Base-by-base conservation (phyloP, 169 alveolate genomes). In the Cryptosporidium bovis region DNA sequence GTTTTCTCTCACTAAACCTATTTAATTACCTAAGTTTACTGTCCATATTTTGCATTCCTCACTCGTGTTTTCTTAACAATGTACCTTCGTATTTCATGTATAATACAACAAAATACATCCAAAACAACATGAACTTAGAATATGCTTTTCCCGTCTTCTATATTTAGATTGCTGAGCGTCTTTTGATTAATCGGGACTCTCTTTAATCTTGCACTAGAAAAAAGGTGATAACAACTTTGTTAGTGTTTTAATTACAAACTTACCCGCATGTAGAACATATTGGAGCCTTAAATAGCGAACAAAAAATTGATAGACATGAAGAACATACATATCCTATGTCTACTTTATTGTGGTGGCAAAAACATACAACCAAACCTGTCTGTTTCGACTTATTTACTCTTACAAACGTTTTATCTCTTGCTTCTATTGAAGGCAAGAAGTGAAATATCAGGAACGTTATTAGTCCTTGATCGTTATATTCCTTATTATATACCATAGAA, bases 251-350 rank as follows among this genome's bases (percentile, higher is more conserved):
- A 44, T 66, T 16, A 27, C 0, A 34, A 67, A 68, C 83, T 77
- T 77, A 77, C 87, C 87, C 71, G 2, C 87, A 77, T 24, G 87
- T 62, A 20, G 87, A 56, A 24, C 87, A 77, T 18, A 77, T 77
- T 48, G 87, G 87, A 46, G 87, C 87, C 18, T 20, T 77, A 60
- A 77, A 77, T 48, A 46, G 12, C 8, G 71, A 77, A 62, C 87
- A 77, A 62, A 77, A 77, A 40, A 77, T 77, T 4, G 87, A 56
- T 29, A 77, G 12, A 24, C 87, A 77, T 7, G 87, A 77, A 5
- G 87, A 77, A 48, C 87, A 77, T 4, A 77, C 64, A 40, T 60
- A 77, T 34, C 87, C 87, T 60, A 77, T 62, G 7, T 77, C 87
- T 24, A 77, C 24, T 60, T 77, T 77, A 55, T 77, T 29, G 20